phyloP scores from a whole-genome alignment of 176 grass and related monocot genomes.

The Aegilops speltoides region DNA sequence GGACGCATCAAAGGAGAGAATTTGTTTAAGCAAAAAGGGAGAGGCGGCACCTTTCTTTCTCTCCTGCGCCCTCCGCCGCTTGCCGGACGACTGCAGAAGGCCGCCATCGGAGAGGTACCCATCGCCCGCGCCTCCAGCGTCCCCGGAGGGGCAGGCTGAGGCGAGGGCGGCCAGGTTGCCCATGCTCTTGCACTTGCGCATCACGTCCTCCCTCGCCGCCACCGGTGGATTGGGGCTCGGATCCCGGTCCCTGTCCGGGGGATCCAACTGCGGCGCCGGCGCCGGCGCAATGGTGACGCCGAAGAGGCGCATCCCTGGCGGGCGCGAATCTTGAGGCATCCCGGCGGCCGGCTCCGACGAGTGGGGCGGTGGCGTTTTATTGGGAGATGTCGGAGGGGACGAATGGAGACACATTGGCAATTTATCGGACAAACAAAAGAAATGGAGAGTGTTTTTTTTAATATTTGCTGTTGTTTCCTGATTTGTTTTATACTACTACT shows the following conservation, averaged over 20 bases:
- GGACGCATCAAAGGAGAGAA: neutral
- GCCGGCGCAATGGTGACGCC: constrained; percentile 56
- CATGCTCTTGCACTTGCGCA: constrained; percentile 75
- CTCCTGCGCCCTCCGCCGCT: constrained; percentile 47
- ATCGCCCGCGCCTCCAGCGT: constrained; percentile 27
- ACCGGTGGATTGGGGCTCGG: constrained; percentile 34
- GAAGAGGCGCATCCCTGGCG: constrained; percentile 54
- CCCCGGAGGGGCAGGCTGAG: neutral
- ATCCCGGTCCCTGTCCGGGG: constrained; percentile 17
- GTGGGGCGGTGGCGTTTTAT: constrained; percentile 43
- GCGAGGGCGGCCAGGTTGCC: constrained; percentile 49
- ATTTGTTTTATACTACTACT: too few species aligned
- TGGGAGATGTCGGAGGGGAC: constrained; percentile 13
- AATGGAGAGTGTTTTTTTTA: neutral
- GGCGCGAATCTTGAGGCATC: constrained; percentile 56
- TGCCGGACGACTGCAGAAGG: constrained; percentile 37
- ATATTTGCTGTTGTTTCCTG: too few species aligned
- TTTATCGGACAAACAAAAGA: constrained; percentile 28
- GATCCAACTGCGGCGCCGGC: constrained; percentile 29
- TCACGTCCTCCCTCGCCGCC: constrained; percentile 54
- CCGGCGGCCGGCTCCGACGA: constrained; percentile 34
- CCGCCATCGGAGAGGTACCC: constrained; percentile 62
- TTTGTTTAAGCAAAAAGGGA: constrained; percentile 2
- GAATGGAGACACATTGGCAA: neutral
- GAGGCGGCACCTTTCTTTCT: constrained; percentile 63